Conservation (phyloP, 768 basidiomycete genomes). For the Aureoboletus auriporus region DNA sequence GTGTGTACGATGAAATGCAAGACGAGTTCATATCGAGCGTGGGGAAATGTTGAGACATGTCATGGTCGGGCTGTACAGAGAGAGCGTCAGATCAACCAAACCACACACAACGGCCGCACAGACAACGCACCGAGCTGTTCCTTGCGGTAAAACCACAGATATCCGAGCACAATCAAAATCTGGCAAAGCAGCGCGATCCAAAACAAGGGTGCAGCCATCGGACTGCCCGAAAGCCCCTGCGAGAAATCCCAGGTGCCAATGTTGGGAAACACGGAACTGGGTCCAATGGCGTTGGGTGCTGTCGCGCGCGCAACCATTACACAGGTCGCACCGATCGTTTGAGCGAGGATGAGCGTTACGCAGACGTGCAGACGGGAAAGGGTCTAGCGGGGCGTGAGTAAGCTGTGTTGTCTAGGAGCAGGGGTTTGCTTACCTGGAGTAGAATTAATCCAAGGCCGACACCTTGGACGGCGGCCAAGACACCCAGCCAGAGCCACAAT, state of each 20-base stretch:
- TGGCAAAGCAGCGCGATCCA: constrained; percentile 83
- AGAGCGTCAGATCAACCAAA: too few species aligned
- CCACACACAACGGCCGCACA: background rate
- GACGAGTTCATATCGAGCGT: background rate
- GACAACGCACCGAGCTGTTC: constrained; percentile 74
- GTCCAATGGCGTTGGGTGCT: constrained; percentile 86
- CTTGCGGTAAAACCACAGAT: constrained; percentile 97
- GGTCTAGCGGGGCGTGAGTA: constrained; percentile 40
- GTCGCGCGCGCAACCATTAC: constrained; percentile 93
- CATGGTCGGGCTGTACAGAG: constrained; percentile 23
- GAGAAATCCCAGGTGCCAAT: constrained; percentile 87
- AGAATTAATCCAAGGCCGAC: constrained; percentile 92
- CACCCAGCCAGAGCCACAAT: constrained; percentile 94
- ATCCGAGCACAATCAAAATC: constrained; percentile 82
- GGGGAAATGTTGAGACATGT: background rate
- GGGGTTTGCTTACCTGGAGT: constrained; percentile 46
- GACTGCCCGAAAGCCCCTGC: constrained; percentile 67
- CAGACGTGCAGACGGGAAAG: constrained; percentile 92
- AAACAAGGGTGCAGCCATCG: constrained; percentile 80
- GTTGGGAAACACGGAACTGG: constrained; percentile 88
- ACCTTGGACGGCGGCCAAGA: constrained; percentile 90
- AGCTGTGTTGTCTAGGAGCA: too few species aligned
- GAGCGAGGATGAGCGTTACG: constrained; percentile 86
- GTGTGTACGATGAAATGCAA: too few species aligned
- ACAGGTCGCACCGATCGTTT: constrained; percentile 84